Base-by-base conservation (phyloP, 805 yeast species). In the Kodamaea nitidulidarum region DNA sequence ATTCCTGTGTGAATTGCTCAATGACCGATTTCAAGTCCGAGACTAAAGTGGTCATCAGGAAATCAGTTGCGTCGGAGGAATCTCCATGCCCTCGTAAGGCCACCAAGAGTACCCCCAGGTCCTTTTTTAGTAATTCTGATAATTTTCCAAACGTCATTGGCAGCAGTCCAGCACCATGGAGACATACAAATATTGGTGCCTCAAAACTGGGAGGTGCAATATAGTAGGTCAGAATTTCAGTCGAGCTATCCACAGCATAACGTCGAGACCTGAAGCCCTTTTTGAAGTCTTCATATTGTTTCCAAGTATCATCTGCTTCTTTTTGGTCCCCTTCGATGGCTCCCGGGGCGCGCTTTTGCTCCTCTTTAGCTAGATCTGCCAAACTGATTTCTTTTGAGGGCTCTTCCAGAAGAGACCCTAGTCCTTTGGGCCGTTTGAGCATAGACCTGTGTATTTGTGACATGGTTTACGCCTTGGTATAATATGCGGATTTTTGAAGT, bases 131-230 rank as follows among this genome's bases (percentile, higher is more conserved):
- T 7, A 55, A 52, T 33, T 51, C 58, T 1, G 75, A 60, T 16
- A 87, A 50, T 17, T 65, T 55, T 1, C 86, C 84, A 64, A 85
- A 93, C 1, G 96, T 73, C 62, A 86, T 64, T 0, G 84, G 88
- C 2, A 86, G 76, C 0, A 97, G 88, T 0, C 98, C 98, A 1
- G 96, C 97, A 2, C 99, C 99, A 59, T 93, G 99, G 47, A 87
- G 93, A 48, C 81, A 79, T 2, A 93, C 63, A 49, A 85, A 79
- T 1, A 88, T 50, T 0, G 95, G 88, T 0, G 67, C 55, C 0
- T 54, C 50, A 1, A 50, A 44, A 0, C 49, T 39, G 0, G 30
- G 17, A 0, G 95, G 90, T 0, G 76, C 67, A 7, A 65, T 65
- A 48, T 70, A 84, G 55, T 80, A 85, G 0, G 79, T 74, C 42